Conservation (phyloP, 192 early-diverging fungal genomes). For the Cladochytrium replicatum region DNA sequence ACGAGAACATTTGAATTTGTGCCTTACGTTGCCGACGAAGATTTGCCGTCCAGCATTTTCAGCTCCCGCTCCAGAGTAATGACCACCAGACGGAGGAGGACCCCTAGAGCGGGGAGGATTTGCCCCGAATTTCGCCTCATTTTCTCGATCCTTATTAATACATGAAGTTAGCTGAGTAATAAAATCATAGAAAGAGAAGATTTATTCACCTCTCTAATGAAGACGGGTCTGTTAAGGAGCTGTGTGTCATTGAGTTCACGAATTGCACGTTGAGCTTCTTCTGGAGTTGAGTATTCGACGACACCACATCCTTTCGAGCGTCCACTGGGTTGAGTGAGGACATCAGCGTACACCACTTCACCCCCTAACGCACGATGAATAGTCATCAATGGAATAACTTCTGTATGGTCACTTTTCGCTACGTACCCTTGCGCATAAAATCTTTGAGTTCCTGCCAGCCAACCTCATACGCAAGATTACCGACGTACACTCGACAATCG, state of each 20-base stretch:
- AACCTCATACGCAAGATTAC: slow-evolving; percentile 68
- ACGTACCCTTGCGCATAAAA: slow-evolving; percentile 64
- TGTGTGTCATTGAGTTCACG: slow-evolving; percentile 51
- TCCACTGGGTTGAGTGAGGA: slow-evolving; percentile 47
- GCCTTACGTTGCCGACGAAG: slow-evolving; percentile 54
- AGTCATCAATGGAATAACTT: background rate
- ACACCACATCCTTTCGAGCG: slow-evolving; percentile 65
- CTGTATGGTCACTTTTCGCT: background rate
- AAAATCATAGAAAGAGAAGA: slow-evolving; percentile 1
- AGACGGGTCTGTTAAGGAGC: slow-evolving; percentile 62
- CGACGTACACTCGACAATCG: slow-evolving; percentile 69
- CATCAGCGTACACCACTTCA: slow-evolving; percentile 65
- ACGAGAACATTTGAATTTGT: background rate
- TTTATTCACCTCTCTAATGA: slow-evolving; percentile 59
- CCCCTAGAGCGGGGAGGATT: slow-evolving; percentile 9
- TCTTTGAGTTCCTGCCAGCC: slow-evolving; percentile 70
- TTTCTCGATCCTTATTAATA: slow-evolving; percentile 49
- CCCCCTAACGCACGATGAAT: slow-evolving; percentile 39
- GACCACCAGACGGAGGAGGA: slow-evolving; percentile 14
- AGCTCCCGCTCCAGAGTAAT: slow-evolving; percentile 1
- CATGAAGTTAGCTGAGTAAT: background rate
- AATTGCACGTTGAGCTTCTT: slow-evolving; percentile 70
- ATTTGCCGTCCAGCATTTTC: slow-evolving; percentile 42
- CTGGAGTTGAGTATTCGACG: slow-evolving; percentile 64
- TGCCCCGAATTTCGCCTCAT: slow-evolving; percentile 29